Conservation (phyloP, 2,329 filamentous ascomycete species). For the Aspergillus pseudoterreus region DNA sequence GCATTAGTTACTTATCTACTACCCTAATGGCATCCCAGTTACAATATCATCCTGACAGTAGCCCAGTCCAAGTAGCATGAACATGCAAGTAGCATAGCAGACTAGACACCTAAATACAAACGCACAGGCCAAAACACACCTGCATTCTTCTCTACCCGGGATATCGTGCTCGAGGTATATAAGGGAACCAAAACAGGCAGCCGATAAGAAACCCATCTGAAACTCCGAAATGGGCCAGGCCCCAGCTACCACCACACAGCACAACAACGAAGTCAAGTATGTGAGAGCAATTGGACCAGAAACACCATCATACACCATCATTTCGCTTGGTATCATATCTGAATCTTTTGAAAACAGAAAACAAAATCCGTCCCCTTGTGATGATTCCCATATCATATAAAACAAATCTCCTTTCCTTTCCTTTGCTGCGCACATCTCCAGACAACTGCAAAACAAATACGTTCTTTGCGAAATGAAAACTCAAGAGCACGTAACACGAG, state of each 20-base stretch:
- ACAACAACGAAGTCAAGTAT: slow-evolving; percentile 1
- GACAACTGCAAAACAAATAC: neutral
- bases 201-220: slow-evolving; percentile 6
- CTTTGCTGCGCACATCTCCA: neutral
- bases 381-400: slow-evolving; percentile 7
- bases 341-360: slow-evolving; percentile 10
- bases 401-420: neutral
- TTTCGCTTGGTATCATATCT: slow-evolving; percentile 25
- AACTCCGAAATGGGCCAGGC: slow-evolving; percentile 10
- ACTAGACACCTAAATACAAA: neutral
- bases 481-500: slow-evolving; percentile 6
- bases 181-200: neutral
- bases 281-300: neutral
- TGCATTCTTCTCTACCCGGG: neutral
- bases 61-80: no score
- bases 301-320: slow-evolving; percentile 23
- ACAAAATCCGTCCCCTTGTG: slow-evolving; percentile 1
- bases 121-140: neutral
- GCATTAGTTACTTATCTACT: neutral
- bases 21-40: no score
- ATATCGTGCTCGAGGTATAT: slow-evolving; percentile 1
- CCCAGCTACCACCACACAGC: slow-evolving; percentile 4
- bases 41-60: no score
- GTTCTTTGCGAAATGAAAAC: neutral
- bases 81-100: no score